Percentiles rank a stretch among this genome's conserved stretches.
Evolutionary conservation across 148 eudicot genomes (phyloP).

Genomic region (Heliamphora exappendiculata): DNA sequence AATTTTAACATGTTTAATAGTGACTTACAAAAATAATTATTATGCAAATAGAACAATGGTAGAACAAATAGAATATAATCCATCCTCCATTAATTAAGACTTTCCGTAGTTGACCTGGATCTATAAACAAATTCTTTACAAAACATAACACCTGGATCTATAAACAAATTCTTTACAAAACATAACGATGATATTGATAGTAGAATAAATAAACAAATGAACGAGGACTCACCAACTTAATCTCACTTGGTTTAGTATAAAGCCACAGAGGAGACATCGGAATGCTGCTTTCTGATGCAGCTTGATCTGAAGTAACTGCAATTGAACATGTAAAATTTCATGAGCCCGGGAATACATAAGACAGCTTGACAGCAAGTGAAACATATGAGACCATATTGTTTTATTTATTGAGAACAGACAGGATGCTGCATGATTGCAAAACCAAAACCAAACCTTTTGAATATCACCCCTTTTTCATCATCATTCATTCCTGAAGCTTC

Average conservation of each 20-base stretch:
- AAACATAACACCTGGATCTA: too few species aligned
- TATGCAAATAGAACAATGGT: too few species aligned
- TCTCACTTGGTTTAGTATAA: constrained; percentile 65
- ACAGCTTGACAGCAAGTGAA: not conserved
- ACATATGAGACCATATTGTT: not conserved
- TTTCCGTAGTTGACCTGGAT: too few species aligned
- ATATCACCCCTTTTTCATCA: constrained; percentile 36
- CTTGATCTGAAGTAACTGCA: constrained; percentile 50
- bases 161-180: too few species aligned
- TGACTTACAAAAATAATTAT: too few species aligned
- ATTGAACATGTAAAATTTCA: not conserved
- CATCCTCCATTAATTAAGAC: too few species aligned
- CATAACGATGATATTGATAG: too few species aligned
- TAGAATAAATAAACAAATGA: too few species aligned
- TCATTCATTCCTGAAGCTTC: constrained; percentile 41
- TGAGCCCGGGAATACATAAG: not conserved
- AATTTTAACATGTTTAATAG: too few species aligned
- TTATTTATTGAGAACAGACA: not conserved
- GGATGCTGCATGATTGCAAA: not conserved
- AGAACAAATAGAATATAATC: too few species aligned
- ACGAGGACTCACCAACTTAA: constrained; percentile 67
- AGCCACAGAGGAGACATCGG: constrained; percentile 99
- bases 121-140: too few species aligned
- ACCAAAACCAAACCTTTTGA: constrained; percentile 52
- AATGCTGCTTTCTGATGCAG: constrained; percentile 66